Evolutionary conservation across 139 green algal species (phyloP).

Genomic region (Trebouxia sp.): DNA sequence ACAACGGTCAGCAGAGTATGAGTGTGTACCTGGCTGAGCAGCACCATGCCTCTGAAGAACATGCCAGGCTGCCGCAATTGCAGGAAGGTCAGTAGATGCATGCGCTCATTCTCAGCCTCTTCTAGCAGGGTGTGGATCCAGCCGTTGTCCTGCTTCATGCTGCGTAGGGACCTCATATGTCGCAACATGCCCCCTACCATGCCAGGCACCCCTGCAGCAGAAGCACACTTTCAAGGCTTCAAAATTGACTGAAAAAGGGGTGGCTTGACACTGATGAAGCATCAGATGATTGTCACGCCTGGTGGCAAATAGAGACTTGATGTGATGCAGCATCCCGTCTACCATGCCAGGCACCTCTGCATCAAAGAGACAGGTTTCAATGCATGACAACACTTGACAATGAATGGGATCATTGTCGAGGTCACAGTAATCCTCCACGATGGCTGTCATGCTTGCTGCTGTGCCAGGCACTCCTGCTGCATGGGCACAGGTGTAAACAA

Average conservation of each 20-base stretch:
- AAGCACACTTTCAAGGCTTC: too few relatives aligned
- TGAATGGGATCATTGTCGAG: too few relatives aligned
- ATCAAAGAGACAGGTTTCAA: too few relatives aligned
- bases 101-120: slow-evolving; percentile 94
- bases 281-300: slow-evolving; percentile 72
- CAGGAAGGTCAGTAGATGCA: slow-evolving; percentile 95
- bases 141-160: slow-evolving; percentile 73
- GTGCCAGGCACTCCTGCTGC: too few relatives aligned
- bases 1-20: background rate
- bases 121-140: slow-evolving; percentile 97
- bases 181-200: slow-evolving; percentile 93
- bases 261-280: background rate
- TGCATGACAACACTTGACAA: background rate
- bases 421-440: too few relatives aligned
- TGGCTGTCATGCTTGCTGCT: too few relatives aligned
- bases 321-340: slow-evolving; percentile 88
- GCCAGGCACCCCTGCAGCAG: slow-evolving; percentile 68
- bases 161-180: slow-evolving; percentile 83
- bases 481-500: too few relatives aligned
- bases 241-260: background rate
- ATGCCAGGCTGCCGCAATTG: slow-evolving; percentile 73
- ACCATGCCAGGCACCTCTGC: slow-evolving; percentile 87
- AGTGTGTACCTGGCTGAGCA: slow-evolving; percentile 60
- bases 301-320: slow-evolving; percentile 82
- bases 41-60: slow-evolving; percentile 79